Evolutionary conservation across 2,329 filamentous ascomycete genomes (phyloP), one percentile per base, ranked within the genome.

Genomic region (Didymella segeticola): DNA sequence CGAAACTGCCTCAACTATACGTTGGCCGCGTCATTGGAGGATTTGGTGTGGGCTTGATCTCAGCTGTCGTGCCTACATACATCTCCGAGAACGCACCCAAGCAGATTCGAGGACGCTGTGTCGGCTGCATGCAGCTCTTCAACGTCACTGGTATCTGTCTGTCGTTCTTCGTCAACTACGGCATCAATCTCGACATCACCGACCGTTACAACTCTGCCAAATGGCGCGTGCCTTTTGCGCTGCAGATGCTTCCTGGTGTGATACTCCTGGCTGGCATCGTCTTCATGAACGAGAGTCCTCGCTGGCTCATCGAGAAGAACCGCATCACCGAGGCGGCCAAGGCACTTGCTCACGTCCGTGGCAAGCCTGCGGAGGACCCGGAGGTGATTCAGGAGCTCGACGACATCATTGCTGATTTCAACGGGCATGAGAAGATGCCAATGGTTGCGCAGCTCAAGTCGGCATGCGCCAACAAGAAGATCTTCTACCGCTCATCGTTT

Each of bases 301-400:
- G 81, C 15, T 83, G 80, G 80, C 74, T 83, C n/a, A 77, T 81
- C n/a, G 78, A 80, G 61, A 79, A 82, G 70, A 78, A 78, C 48
- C 75, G 77, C 2, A 67, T 78, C 15, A 69, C 76, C 4, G 78
- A 80, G 17, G 81, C 81, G 1, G 73, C 70, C 7, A 68, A 70
- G 46, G 74, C 76, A 17, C 65, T 80, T 29, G 70, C 77, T 1
- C 63, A 61, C 6, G 76, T 79, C 3, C 74, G 78, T 4, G 62
- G 65, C 25, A 73, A 70, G 56, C 43, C 70, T 2, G 52, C 70
- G 4, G 72, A 77, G 7, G 69, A 77, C 30, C 48, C 63, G 0
- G 65, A 67, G 15, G 73, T 80, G 11, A 37, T 68, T 1, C 69
- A 73, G 47, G 78, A 79, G 60, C 67, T 79, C 2, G 72, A 77